phyloP scores from a whole-genome alignment of 2,329 filamentous ascomycete species.

The Stemphylium beticola region DNA sequence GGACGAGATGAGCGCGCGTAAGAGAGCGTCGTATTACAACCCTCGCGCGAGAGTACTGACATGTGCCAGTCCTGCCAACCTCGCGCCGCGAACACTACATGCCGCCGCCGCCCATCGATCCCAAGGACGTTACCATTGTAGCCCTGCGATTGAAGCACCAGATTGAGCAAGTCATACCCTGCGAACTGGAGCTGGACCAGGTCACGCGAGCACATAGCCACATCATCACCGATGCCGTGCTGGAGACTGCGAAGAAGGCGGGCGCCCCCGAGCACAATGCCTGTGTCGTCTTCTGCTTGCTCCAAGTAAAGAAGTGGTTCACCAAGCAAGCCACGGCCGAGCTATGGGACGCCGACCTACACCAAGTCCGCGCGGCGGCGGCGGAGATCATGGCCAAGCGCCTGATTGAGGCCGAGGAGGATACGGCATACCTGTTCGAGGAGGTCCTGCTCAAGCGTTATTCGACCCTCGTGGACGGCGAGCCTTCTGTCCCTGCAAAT shows the following conservation, averaged over 20 bases:
- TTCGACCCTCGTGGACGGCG: slow-evolving; percentile 75
- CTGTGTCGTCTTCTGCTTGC: slow-evolving; percentile 83
- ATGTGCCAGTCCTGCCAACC: slow-evolving; percentile 66
- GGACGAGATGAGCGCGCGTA: slow-evolving; percentile 52
- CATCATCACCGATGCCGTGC: slow-evolving; percentile 80
- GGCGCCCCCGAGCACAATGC: slow-evolving; percentile 75
- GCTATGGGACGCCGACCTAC: slow-evolving; percentile 90
- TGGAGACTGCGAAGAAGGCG: slow-evolving; percentile 81
- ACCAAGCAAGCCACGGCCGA: slow-evolving; percentile 77
- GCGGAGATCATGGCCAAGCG: slow-evolving; percentile 92
- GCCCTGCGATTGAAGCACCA: slow-evolving; percentile 89
- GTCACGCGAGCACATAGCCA: slow-evolving; percentile 83
- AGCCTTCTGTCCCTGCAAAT: slow-evolving; percentile 78
- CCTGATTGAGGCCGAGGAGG: slow-evolving; percentile 84
- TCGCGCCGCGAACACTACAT: slow-evolving; percentile 61
- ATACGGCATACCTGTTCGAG: slow-evolving; percentile 78
- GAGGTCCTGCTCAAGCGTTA: slow-evolving; percentile 86
- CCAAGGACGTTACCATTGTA: slow-evolving; percentile 84
- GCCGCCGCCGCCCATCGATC: slow-evolving; percentile 71
- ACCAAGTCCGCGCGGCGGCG: slow-evolving; percentile 77
- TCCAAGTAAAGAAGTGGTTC: slow-evolving; percentile 79
- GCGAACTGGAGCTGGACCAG: slow-evolving; percentile 78
- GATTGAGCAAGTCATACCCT: slow-evolving; percentile 86
- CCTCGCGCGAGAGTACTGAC: slow-evolving; percentile 12
- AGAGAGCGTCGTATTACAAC: slow-evolving; percentile 17